phyloP scores from a whole-genome alignment of 352 stramenopile species.

The Phytophthora idaei region DNA sequence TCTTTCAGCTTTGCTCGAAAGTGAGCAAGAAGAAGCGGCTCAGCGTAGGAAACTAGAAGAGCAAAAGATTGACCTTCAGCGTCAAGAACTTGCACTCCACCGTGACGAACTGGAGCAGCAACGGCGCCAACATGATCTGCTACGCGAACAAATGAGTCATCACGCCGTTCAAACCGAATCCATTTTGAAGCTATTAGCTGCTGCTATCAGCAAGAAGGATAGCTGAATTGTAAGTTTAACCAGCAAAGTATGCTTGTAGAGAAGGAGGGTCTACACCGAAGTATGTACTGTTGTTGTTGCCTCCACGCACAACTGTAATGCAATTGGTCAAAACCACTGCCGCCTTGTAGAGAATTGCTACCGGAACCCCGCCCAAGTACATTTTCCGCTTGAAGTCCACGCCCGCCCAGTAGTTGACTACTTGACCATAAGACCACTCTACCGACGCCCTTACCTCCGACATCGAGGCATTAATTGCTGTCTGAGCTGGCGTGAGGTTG shows the following conservation, averaged over 20 bases:
- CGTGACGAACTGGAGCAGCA: slow-evolving; percentile 4
- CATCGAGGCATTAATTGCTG: neutral
- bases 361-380: neutral
- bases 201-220: slow-evolving; percentile 1
- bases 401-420: neutral
- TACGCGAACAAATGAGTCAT: slow-evolving; percentile 5
- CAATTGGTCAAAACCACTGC: neutral
- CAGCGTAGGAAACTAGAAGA: neutral
- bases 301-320: neutral
- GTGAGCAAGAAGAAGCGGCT: neutral
- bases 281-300: slow-evolving; percentile 10
- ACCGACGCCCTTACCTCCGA: neutral
- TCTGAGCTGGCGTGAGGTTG: neutral
- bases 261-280: neutral
- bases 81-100: neutral
- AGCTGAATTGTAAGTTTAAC: neutral
- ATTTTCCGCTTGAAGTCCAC: slow-evolving; percentile 3
- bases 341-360: neutral
- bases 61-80: neutral
- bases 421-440: neutral
- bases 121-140: neutral
- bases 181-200: neutral
- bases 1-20: neutral
- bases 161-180: slow-evolving; percentile 2
- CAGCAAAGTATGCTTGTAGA: slow-evolving; percentile 3